Percentiles rank a stretch among this genome's conserved stretches.
Evolutionary conservation across 169 alveolate species (phyloP).

Genomic region (Cystoisospora suis): DNA sequence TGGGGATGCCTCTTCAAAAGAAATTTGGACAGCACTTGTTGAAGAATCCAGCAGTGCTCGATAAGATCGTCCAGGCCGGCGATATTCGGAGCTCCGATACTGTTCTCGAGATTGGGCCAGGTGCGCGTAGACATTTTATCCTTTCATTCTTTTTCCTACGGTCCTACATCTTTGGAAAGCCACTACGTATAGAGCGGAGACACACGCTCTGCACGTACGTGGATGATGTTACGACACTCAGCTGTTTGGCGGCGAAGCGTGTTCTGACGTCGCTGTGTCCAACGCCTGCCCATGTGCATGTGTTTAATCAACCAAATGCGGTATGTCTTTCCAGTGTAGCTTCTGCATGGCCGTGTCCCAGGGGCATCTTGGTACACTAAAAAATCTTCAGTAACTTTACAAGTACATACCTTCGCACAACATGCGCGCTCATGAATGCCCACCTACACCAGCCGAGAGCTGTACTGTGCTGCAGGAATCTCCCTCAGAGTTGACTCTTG

Average conservation of each 20-base stretch:
- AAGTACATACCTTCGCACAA: too few relatives aligned
- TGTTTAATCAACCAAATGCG: neutral
- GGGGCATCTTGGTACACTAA: conserved; percentile 44
- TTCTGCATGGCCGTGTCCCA: neutral
- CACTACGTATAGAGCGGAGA: too few relatives aligned
- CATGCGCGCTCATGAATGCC: too few relatives aligned
- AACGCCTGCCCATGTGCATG: neutral
- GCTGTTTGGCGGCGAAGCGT: neutral
- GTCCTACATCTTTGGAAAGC: neutral
- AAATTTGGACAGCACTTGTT: conserved; percentile 97
- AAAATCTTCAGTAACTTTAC: too few relatives aligned
- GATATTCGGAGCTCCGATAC: conserved; percentile 96
- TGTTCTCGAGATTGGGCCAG: conserved; percentile 98
- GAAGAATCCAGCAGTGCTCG: conserved; percentile 97
- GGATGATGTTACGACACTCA: too few relatives aligned
- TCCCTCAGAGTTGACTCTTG: too few relatives aligned
- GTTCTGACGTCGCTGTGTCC: neutral
- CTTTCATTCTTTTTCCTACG: neutral
- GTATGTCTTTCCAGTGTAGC: neutral
- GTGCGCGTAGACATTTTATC: conserved; percentile 62
- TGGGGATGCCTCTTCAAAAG: conserved; percentile 66
- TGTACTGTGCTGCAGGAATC: too few relatives aligned
- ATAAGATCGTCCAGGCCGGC: conserved; percentile 94
- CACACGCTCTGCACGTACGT: too few relatives aligned
- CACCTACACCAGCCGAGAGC: too few relatives aligned